Percentiles rank a stretch among this genome's conserved stretches.
Evolutionary conservation across 257 asterid genomes (phyloP).

Genomic region (Solanum commersonii): DNA sequence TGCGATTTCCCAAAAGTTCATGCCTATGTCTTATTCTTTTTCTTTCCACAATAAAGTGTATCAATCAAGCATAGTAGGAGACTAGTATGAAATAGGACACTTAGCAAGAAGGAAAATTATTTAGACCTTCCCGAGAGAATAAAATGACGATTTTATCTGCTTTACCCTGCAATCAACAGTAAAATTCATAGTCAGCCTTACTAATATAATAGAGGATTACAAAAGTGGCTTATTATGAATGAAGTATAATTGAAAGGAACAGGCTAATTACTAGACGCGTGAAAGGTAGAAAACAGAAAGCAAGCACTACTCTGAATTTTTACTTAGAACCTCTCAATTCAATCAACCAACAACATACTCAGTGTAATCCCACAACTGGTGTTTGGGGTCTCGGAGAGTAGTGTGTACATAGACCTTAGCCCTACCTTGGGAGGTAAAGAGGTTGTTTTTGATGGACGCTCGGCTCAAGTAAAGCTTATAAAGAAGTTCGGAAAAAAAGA

Average conservation of each 20-base stretch:
- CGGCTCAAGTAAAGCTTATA: neutral
- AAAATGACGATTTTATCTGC: constrained; percentile 89
- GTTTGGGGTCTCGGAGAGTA: neutral
- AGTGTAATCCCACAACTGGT: neutral
- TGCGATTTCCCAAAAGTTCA: neutral
- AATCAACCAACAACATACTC: neutral
- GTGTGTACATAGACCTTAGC: neutral
- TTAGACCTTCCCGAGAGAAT: constrained; percentile 65
- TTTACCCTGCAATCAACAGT: constrained; percentile 43
- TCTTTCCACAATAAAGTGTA: neutral
- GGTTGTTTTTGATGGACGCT: neutral
- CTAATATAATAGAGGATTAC: neutral
- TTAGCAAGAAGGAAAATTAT: neutral
- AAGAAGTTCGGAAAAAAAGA: neutral
- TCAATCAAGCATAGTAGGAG: neutral
- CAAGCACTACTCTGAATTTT: neutral
- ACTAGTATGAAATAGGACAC: neutral
- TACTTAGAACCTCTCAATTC: neutral
- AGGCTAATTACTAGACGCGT: neutral
- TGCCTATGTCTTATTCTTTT: neutral
- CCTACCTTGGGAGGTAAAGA: neutral
- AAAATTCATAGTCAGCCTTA: neutral
- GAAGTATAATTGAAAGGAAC: neutral
- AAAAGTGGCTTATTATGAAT: neutral
- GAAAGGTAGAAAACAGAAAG: neutral